Evolutionary conservation across 495 filamentous ascomycete species (phyloP).

Genomic region (Collariella sp.): DNA sequence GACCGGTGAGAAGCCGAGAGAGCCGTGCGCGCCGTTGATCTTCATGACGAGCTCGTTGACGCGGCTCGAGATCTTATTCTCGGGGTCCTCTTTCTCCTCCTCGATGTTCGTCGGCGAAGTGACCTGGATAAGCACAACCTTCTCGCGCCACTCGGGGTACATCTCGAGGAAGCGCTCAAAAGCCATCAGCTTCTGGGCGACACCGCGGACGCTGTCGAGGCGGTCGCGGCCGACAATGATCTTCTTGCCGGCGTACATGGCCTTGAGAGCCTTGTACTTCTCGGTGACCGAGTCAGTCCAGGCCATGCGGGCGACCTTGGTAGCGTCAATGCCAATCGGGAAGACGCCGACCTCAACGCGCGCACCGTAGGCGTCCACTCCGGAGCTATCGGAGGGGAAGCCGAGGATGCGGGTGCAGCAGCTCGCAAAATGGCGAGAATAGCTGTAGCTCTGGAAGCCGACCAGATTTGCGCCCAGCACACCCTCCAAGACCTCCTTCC

Average conservation of each 20-base stretch:
- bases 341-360: slow-evolving; percentile 85
- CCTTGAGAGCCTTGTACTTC: slow-evolving; percentile 58
- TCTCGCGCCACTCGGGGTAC: slow-evolving; percentile 79
- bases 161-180: slow-evolving; percentile 83
- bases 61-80: slow-evolving; percentile 69
- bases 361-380: slow-evolving; percentile 79
- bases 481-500: slow-evolving; percentile 82
- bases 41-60: slow-evolving; percentile 80
- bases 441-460: slow-evolving; percentile 88
- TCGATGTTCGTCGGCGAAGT: slow-evolving; percentile 78
- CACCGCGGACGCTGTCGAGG: slow-evolving; percentile 79
- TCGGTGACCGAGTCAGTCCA: slow-evolving; percentile 59
- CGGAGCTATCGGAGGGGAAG: slow-evolving; percentile 68
- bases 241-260: slow-evolving; percentile 70
- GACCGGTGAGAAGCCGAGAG: slow-evolving; percentile 74
- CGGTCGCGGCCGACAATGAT: slow-evolving; percentile 93
- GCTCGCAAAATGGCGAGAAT: slow-evolving; percentile 83
- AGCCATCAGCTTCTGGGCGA: slow-evolving; percentile 85
- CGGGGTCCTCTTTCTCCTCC: slow-evolving; percentile 58
- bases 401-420: slow-evolving; percentile 83
- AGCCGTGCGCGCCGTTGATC: slow-evolving; percentile 85
- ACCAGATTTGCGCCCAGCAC: slow-evolving; percentile 84
- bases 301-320: slow-evolving; percentile 58
- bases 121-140: slow-evolving; percentile 91
- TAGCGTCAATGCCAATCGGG: slow-evolving; percentile 81